Evolutionary conservation across 495 filamentous ascomycete genomes (phyloP).

Genomic region (Copromyces sp.): DNA sequence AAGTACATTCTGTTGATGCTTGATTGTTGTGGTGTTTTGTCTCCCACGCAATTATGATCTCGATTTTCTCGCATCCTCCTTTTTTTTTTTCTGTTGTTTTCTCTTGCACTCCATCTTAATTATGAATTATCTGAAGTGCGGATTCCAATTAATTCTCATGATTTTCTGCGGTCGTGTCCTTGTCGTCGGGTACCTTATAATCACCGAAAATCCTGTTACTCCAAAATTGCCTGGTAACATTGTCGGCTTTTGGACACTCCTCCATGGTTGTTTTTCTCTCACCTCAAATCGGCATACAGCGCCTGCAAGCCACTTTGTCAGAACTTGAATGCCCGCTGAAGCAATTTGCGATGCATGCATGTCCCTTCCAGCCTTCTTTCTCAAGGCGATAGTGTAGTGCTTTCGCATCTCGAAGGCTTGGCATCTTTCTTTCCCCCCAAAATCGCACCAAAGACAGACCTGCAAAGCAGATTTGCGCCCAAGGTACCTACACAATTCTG

Average conservation of each 20-base stretch:
- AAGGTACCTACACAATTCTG: no score
- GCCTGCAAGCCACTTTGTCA: not conserved
- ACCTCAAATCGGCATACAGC: not conserved
- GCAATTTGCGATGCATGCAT: not conserved
- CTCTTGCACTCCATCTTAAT: no score
- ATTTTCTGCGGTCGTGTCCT: not conserved
- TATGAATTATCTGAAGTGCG: no score
- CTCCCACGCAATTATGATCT: no score
- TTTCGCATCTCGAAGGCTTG: not conserved
- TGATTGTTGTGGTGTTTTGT: no score
- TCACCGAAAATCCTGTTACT: no score
- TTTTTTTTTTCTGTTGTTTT: no score
- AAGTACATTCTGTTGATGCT: no score
- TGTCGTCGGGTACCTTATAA: not conserved
- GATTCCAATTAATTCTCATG: no score
- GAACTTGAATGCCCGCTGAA: not conserved
- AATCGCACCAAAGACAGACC: not conserved
- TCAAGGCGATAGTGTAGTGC: not conserved
- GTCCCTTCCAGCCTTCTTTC: not conserved
- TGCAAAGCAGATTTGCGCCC: not conserved
- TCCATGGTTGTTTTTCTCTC: not conserved
- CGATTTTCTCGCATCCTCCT: no score
- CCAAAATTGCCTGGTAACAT: no score
- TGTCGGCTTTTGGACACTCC: not conserved
- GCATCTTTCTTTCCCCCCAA: not conserved